Base-by-base conservation (phyloP, 2,329 filamentous ascomycete genomes). In the Stagonosporopsis tanaceti region DNA sequence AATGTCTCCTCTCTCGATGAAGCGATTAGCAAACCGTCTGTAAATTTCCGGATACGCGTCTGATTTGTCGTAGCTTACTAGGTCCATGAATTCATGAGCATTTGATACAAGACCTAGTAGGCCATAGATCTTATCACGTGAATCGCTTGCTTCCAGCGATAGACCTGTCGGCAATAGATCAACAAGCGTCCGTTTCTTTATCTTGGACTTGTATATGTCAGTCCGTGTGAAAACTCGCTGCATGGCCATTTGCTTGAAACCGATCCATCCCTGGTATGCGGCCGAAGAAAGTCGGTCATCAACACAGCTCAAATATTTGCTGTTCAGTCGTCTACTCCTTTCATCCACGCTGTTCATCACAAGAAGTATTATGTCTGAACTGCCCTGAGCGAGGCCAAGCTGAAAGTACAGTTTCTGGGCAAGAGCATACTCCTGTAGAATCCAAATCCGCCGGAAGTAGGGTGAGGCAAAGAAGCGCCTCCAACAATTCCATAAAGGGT, bases 391-490 rank as follows among this genome's bases (percentile, higher is more conserved):
- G 6, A 0, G 1, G 17, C 42, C 30, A 8, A 32, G 30, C 15
- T 46, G 28, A 6, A 46, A 3, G 11, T 46, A 35, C 3, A 46
- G 11, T 32, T 24, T 17, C 7, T 35, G 24, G 12, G 28, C 42
- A n/a, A 46, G 42, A n/a, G 28, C 22, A 17, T 20, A 46, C 20
- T 46, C 42, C 14, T 46, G 42, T n/a, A 46, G 30, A 9, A 46
- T 46, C 42, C 42, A 46, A 2, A 46, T 46, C 2, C 42, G 28
- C 25, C 17, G 17, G 17, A 46, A 46, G 30, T 46, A 46, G 7
- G 42, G 42, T n/a, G 42, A 46, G 6, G 42, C 42, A 35, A 46
- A 46, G 12, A 46, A 46, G 8, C 42, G 42, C n/a, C 42, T 27
- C 42, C 42, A 46, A 17, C n/a, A 15, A 1, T 20, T 15, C 42